A percentile compares a stretch with the other conserved stretches of the same genome.
These are phyloP conservation scores for Paragyromitra xinjiangensis DNA, from an alignment of 495 filamentous ascomycete species.

Conservation along the genomic window DNA sequence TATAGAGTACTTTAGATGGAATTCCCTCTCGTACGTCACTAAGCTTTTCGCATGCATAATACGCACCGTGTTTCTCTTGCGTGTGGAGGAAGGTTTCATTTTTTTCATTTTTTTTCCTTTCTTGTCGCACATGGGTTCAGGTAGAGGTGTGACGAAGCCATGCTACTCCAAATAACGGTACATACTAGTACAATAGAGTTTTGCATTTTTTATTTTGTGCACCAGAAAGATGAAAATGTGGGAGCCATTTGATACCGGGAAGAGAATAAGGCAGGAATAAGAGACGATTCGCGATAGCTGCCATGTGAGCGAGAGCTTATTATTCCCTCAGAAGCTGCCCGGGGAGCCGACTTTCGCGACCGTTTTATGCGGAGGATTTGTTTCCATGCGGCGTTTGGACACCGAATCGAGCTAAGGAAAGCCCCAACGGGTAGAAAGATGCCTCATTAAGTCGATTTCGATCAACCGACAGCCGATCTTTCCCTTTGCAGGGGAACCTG, in stretches of 20 bases:
- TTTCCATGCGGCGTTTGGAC: conserved; percentile 43
- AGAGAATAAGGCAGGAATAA: not conserved
- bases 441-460: conserved; percentile 18
- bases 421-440: conserved; percentile 36
- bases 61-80: conserved; percentile 38
- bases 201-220: not conserved
- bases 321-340: conserved; percentile 43
- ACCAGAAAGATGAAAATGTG: not conserved
- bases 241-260: conserved; percentile 1
- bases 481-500: conserved; percentile 29
- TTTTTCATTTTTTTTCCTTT: not conserved
- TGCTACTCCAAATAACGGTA: not conserved
- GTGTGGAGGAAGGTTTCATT: conserved; percentile 45
- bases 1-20: conserved; percentile 20
- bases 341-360: conserved; percentile 37
- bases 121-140: conserved; percentile 20
- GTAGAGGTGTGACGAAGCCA: not conserved
- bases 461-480: conserved; percentile 34
- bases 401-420: conserved; percentile 11
- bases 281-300: conserved; percentile 1
- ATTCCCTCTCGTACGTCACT: conserved; percentile 43
- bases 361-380: conserved; percentile 47
- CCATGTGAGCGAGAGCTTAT: conserved; percentile 37
- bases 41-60: conserved; percentile 37
- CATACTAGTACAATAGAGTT: not conserved